A percentile compares a stretch with the other conserved stretches of the same genome.
phyloP scores from a whole-genome alignment of 768 basidiomycete species.

The Amanita phalloides region DNA sequence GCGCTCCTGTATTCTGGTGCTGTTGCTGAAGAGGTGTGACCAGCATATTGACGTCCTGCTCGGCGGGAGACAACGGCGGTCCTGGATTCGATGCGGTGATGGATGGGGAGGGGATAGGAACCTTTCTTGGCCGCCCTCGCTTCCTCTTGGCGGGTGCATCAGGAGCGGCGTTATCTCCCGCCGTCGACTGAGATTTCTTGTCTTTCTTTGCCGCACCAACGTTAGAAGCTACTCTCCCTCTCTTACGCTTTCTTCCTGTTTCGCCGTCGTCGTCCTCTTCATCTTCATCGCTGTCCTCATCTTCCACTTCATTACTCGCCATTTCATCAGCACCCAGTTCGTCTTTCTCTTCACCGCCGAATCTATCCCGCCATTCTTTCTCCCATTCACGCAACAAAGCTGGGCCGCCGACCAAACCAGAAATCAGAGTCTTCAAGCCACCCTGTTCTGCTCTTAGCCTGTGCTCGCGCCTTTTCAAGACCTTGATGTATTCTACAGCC shows the following conservation, averaged over 20 bases:
- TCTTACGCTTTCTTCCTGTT: constrained; percentile 52
- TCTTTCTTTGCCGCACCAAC: constrained; percentile 17
- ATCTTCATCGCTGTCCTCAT: constrained; percentile 48
- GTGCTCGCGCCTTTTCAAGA: constrained; percentile 68
- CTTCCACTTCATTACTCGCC: constrained; percentile 41
- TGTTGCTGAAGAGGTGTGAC: constrained; percentile 6
- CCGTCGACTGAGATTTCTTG: constrained; percentile 27
- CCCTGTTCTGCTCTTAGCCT: constrained; percentile 67
- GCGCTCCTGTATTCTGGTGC: constrained; percentile 12
- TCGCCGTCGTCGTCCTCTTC: constrained; percentile 32
- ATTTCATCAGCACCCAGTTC: constrained; percentile 49
- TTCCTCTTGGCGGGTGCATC: constrained; percentile 64
- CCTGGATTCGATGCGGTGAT: constrained; percentile 17
- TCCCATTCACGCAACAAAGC: constrained; percentile 70
- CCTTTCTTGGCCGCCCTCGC: constrained; percentile 74
- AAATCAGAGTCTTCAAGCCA: constrained; percentile 59
- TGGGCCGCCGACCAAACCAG: constrained; percentile 65
- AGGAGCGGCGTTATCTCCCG: background rate
- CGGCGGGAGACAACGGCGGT: constrained; percentile 7
- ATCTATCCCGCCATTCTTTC: constrained; percentile 56
- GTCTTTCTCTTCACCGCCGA: constrained; percentile 69
- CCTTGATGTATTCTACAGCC: constrained; percentile 86
- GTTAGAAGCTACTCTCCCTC: constrained; percentile 33
- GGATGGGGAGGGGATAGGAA: constrained; percentile 36
- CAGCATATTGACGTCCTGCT: constrained; percentile 11